Conservation (phyloP, 495 filamentous ascomycete species). For the Bacidia gigantensis region DNA sequence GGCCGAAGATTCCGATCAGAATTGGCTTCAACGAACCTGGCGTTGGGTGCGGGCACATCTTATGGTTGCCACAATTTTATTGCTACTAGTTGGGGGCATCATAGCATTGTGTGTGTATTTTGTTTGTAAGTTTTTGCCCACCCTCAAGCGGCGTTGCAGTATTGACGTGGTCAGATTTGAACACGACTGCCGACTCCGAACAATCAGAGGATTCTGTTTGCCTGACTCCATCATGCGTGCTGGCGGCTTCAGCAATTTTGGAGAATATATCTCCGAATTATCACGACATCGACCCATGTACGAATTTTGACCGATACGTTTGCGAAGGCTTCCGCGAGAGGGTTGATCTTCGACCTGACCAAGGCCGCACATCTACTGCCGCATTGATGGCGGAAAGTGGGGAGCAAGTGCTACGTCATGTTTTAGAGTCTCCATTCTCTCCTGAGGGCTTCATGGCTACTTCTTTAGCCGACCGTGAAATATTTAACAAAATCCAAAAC, state of each 20-base stretch:
- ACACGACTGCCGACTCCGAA: slow-evolving; percentile 4
- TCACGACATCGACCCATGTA: slow-evolving; percentile 51
- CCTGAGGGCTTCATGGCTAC: background rate
- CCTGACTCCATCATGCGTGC: slow-evolving; percentile 49
- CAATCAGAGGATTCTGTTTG: slow-evolving; percentile 24
- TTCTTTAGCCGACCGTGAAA: slow-evolving; percentile 36
- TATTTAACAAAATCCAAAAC: slow-evolving; percentile 51
- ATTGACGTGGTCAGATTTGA: background rate
- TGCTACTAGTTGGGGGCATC: slow-evolving; percentile 16
- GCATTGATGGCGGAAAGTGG: slow-evolving; percentile 47
- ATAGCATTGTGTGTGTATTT: slow-evolving; percentile 16
- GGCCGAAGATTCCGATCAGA: background rate
- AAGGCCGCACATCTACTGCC: slow-evolving; percentile 43
- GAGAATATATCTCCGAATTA: slow-evolving; percentile 54
- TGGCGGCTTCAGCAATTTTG: slow-evolving; percentile 54
- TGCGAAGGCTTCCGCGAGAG: slow-evolving; percentile 53
- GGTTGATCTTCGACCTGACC: slow-evolving; percentile 55
- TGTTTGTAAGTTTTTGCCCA: slow-evolving; percentile 11
- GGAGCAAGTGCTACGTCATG: slow-evolving; percentile 45
- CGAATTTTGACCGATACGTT: slow-evolving; percentile 52
- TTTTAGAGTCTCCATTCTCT: slow-evolving; percentile 45
- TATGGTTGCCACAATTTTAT: slow-evolving; percentile 10
- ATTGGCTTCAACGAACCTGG: slow-evolving; percentile 6
- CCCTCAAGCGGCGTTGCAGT: background rate
- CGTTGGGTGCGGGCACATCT: slow-evolving; percentile 12